Conservation (phyloP, 2,329 filamentous ascomycete genomes). For the Zarea fungicola region DNA sequence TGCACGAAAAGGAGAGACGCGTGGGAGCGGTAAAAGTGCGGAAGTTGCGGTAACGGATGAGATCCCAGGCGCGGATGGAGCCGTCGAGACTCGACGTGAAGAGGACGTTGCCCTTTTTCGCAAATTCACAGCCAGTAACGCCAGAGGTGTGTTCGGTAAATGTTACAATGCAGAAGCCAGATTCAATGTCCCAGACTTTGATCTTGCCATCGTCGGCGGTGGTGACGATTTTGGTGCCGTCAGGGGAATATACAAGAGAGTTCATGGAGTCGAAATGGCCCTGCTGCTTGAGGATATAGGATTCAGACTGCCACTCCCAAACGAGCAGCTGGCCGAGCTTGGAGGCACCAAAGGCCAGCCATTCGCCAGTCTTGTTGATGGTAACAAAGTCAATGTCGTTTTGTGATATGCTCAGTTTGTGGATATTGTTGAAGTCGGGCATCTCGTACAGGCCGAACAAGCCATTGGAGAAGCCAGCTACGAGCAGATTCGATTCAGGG, state of each 20-base stretch:
- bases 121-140: slow-evolving; percentile 90
- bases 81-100: slow-evolving; percentile 95
- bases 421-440: slow-evolving; percentile 92
- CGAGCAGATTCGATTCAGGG: slow-evolving; percentile 79
- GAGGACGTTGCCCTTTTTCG: slow-evolving; percentile 89
- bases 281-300: slow-evolving; percentile 96
- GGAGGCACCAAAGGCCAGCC: slow-evolving; percentile 94
- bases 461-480: slow-evolving; percentile 92
- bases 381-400: slow-evolving; percentile 94
- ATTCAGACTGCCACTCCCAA: slow-evolving; percentile 99
- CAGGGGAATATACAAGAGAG: slow-evolving; percentile 84
- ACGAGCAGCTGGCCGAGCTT: slow-evolving; percentile 94
- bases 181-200: slow-evolving; percentile 96
- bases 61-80: slow-evolving; percentile 90
- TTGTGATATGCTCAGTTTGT: slow-evolving; percentile 89
- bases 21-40: slow-evolving; percentile 93
- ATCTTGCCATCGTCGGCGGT: slow-evolving; percentile 96
- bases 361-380: slow-evolving; percentile 91
- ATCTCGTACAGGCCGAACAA: slow-evolving; percentile 92
- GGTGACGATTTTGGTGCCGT: slow-evolving; percentile 88
- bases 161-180: slow-evolving; percentile 95
- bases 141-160: slow-evolving; percentile 96
- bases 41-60: slow-evolving; percentile 95
- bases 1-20: slow-evolving; percentile 82
- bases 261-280: slow-evolving; percentile 97